phyloP scores from a whole-genome alignment of 371 early-diverging fungal genomes.

The Mortierella sp. region DNA sequence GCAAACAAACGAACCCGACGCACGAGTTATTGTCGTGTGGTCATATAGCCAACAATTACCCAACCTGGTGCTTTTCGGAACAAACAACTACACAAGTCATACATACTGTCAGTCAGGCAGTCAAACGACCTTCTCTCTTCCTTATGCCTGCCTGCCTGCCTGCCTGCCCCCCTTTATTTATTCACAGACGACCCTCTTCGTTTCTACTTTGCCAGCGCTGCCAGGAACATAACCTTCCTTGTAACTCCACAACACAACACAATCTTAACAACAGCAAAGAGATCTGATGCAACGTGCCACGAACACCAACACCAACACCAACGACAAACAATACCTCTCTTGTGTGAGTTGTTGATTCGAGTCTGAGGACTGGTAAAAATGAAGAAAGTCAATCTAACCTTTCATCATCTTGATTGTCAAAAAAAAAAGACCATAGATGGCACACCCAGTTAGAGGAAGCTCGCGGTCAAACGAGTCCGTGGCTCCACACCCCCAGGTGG shows the following conservation, averaged over 20 bases:
- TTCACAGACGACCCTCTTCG: neutral
- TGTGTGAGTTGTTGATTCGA: neutral
- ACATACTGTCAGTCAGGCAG: neutral
- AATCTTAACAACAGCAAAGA: neutral
- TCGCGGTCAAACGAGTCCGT: constrained; percentile 38
- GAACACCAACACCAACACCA: neutral
- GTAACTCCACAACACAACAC: neutral
- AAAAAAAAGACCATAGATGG: constrained; percentile 4
- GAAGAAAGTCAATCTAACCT: neutral
- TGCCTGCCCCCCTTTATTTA: neutral
- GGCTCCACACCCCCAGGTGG: constrained; percentile 41
- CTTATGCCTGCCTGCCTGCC: too few relatives aligned
- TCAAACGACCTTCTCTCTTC: neutral
- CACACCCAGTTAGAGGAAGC: constrained; percentile 48
- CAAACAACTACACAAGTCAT: neutral
- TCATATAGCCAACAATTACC: neutral
- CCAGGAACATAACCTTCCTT: neutral
- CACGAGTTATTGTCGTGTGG: neutral
- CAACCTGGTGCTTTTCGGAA: constrained; percentile 1
- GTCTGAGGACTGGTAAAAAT: neutral
- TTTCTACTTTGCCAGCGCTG: neutral
- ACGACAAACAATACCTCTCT: neutral
- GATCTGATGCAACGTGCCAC: neutral
- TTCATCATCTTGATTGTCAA: constrained; percentile 4
- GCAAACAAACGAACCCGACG: neutral